These are phyloP conservation scores for Stachybotrys chartarum DNA, from an alignment of 2,329 filamentous ascomycete genomes.

Conservation along the genomic window DNA sequence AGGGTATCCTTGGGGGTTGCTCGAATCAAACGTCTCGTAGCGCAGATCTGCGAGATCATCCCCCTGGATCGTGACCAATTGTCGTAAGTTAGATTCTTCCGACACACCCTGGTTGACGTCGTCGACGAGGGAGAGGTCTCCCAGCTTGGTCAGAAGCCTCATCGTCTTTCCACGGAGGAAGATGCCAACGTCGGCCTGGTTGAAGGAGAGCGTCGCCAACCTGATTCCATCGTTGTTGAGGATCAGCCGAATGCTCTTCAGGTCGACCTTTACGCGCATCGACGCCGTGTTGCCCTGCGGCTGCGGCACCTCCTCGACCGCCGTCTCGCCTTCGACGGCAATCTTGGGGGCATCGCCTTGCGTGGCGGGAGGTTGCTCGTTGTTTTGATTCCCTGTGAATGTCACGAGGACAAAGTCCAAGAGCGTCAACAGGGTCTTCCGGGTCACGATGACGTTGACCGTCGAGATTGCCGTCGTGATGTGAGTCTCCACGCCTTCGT, in stretches of 20 bases:
- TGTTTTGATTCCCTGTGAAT: constrained; percentile 56
- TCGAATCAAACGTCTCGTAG: constrained; percentile 88
- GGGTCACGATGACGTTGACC: constrained; percentile 90
- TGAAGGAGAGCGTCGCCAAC: constrained; percentile 85
- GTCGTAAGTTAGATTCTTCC: constrained; percentile 70
- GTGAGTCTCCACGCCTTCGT: constrained; percentile 90
- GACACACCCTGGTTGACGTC: constrained; percentile 89
- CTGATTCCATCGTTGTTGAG: constrained; percentile 97
- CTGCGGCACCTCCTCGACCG: constrained; percentile 24
- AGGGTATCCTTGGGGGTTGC: constrained; percentile 66
- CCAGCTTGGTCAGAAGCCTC: constrained; percentile 78
- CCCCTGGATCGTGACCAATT: constrained; percentile 90
- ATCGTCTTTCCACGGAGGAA: constrained; percentile 82
- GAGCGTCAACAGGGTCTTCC: constrained; percentile 84
- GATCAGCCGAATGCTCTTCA: constrained; percentile 90
- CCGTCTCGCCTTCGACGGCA: constrained; percentile 25
- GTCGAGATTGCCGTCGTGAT: constrained; percentile 87
- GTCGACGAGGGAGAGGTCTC: constrained; percentile 82
- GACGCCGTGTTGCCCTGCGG: constrained; percentile 51
- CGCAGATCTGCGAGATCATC: constrained; percentile 94
- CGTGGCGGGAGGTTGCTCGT: constrained; percentile 14
- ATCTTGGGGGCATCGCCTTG: constrained; percentile 30
- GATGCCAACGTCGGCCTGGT: constrained; percentile 84
- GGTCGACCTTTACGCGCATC: constrained; percentile 85
- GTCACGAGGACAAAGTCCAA: constrained; percentile 92